A percentile compares a stretch with the other conserved stretches of the same genome.
These are phyloP conservation scores for Salix arbutifolia DNA, from an alignment of 345 rosid species.

Conservation along the genomic window DNA sequence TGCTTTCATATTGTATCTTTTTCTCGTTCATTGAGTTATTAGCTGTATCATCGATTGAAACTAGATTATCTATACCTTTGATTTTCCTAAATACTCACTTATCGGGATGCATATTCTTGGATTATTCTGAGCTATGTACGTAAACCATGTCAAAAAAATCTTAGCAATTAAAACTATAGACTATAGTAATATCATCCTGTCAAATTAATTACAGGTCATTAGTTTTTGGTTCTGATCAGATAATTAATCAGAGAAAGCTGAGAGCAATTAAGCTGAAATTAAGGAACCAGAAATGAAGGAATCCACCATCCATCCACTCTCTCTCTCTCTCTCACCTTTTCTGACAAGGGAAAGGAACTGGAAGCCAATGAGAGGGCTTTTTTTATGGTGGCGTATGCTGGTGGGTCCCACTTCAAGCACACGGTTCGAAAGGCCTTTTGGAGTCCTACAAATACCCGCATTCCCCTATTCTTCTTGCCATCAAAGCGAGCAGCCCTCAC, in stretches of 20 bases:
- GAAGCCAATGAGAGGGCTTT: slow-evolving; percentile 28
- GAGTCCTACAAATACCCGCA: slow-evolving; percentile 43
- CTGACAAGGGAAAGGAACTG: slow-evolving; percentile 23
- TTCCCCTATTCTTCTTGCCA: slow-evolving; percentile 29
- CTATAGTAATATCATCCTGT: not conserved
- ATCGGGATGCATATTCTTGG: not conserved
- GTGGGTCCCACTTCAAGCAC: slow-evolving; percentile 45
- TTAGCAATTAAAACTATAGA: not conserved
- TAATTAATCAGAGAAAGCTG: too few relatives aligned
- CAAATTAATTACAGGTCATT: too few relatives aligned
- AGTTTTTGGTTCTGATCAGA: too few relatives aligned
- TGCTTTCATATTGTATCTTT: too few relatives aligned
- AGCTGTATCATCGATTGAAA: too few relatives aligned
- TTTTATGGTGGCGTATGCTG: slow-evolving; percentile 40
- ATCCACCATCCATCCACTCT: not conserved
- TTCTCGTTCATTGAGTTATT: too few relatives aligned
- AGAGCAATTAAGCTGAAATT: too few relatives aligned
- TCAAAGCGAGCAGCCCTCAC: slow-evolving; percentile 11
- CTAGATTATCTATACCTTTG: too few relatives aligned
- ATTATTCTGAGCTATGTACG: not conserved
- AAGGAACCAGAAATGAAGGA: not conserved
- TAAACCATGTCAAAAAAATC: not conserved
- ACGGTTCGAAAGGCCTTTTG: slow-evolving; percentile 46
- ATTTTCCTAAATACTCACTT: too few relatives aligned
- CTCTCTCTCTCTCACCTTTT: not conserved